These are phyloP conservation scores for Malassezia pachydermatis DNA, from an alignment of 1,284 basidiomycete species.

Conservation along the genomic window DNA sequence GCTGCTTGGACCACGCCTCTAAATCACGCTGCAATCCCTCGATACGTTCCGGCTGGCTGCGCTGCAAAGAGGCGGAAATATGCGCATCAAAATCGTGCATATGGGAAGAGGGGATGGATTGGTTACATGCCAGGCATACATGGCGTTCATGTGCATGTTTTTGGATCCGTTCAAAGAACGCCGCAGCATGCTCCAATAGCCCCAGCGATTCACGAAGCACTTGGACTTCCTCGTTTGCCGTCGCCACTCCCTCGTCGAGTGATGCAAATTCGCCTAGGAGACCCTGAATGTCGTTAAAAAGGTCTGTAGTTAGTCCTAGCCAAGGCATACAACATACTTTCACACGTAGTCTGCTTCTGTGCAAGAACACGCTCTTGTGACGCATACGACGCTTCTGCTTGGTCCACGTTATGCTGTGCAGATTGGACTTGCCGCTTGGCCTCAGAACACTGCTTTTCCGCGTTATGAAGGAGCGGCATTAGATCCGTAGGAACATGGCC, in stretches of 20 bases:
- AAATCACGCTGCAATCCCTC: slow-evolving; percentile 5
- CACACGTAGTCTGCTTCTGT: not conserved
- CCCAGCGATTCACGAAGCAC: slow-evolving; percentile 51
- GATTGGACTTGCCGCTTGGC: not conserved
- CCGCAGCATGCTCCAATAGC: slow-evolving; percentile 12
- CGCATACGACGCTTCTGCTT: not conserved
- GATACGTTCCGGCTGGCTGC: slow-evolving; percentile 9
- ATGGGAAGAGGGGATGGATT: not conserved
- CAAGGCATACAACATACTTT: not conserved
- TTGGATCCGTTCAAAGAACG: slow-evolving; percentile 11
- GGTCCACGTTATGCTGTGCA: not conserved
- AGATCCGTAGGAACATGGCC: not conserved
- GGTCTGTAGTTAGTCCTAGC: too few species aligned
- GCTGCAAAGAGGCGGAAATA: slow-evolving; percentile 6
- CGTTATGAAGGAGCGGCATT: not conserved
- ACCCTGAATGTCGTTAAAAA: not conserved
- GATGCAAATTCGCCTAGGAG: slow-evolving; percentile 2
- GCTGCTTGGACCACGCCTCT: slow-evolving; percentile 8
- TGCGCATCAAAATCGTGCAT: slow-evolving; percentile 14
- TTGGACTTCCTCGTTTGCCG: slow-evolving; percentile 9
- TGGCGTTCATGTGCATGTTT: slow-evolving; percentile 8
- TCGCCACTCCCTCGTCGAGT: slow-evolving; percentile 2
- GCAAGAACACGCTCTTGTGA: not conserved
- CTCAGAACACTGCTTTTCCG: not conserved
- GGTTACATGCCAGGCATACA: slow-evolving; percentile 15